phyloP scores from a whole-genome alignment of 1,284 basidiomycete species.

The Pseudozyma hubeiensis region DNA sequence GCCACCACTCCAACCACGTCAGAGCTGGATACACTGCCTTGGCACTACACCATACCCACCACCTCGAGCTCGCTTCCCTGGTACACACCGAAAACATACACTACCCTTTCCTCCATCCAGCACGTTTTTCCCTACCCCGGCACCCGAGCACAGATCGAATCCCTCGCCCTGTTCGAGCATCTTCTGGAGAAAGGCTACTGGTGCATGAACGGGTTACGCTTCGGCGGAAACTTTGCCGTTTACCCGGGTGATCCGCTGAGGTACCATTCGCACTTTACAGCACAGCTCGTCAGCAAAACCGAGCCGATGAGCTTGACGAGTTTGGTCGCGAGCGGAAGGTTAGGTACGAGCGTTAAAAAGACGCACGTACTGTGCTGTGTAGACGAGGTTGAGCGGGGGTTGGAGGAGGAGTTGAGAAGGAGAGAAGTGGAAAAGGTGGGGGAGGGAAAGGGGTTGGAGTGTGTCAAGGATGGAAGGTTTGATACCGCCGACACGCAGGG shows the following conservation, averaged over 20 bases:
- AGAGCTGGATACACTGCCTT: constrained; percentile 13
- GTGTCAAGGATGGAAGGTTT: constrained; percentile 7
- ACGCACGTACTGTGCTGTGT: constrained; percentile 85
- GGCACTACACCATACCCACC: constrained; percentile 42
- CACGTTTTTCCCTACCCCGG: constrained; percentile 81
- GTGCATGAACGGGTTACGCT: constrained; percentile 84
- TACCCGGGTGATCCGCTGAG: constrained; percentile 97
- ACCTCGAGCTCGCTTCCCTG: constrained; percentile 34
- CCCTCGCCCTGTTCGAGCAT: constrained; percentile 81
- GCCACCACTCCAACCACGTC: background rate
- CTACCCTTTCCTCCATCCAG: constrained; percentile 75
- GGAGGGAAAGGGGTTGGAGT: constrained; percentile 8
- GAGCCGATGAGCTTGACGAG: constrained; percentile 66
- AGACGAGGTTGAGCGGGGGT: background rate
- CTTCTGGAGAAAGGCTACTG: constrained; percentile 74
- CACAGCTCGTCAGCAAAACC: constrained; percentile 62
- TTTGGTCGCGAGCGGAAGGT: constrained; percentile 90
- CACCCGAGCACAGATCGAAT: constrained; percentile 76
- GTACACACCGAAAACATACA: constrained; percentile 65
- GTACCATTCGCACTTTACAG: constrained; percentile 96
- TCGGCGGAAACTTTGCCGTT: constrained; percentile 94
- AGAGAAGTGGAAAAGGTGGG: background rate
- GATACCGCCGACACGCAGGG: constrained; percentile 4
- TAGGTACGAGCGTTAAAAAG: constrained; percentile 98
- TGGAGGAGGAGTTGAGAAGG: background rate